phyloP scores from a whole-genome alignment of 2,329 filamentous ascomycete genomes.

The Cladosporium sp. region DNA sequence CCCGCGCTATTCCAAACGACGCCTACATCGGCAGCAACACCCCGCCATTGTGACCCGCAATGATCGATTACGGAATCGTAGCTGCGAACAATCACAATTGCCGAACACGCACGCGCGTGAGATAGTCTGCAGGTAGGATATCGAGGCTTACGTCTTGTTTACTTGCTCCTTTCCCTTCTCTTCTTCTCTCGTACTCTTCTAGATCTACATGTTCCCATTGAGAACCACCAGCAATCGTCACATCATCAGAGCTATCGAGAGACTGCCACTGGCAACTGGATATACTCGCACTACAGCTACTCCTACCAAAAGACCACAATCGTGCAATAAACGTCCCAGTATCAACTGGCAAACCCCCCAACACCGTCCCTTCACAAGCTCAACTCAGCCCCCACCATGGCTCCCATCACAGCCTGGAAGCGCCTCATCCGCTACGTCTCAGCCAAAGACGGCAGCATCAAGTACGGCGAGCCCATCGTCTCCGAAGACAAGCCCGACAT shows the following conservation, averaged over 20 bases:
- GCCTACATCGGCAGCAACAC: conserved; percentile 13
- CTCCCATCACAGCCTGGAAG: conserved; percentile 43
- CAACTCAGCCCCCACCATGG: conserved; percentile 17
- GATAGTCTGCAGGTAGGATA: conserved; percentile 7
- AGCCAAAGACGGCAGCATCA: conserved; percentile 62
- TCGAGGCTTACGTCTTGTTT: background rate
- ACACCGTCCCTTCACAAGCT: background rate
- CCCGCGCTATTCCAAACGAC: background rate
- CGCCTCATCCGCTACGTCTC: conserved; percentile 70
- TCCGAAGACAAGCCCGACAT: conserved; percentile 32
- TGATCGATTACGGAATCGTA: conserved; percentile 2
- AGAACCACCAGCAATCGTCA: background rate
- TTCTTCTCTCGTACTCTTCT: background rate
- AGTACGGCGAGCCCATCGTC: conserved; percentile 72
- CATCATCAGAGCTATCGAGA: background rate
- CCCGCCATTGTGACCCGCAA: conserved; percentile 16
- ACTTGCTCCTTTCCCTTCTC: background rate
- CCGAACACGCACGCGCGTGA: conserved; percentile 4
- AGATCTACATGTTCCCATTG: conserved; percentile 7
- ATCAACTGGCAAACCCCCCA: background rate
- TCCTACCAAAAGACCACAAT: background rate
- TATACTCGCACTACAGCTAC: background rate
- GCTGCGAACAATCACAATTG: conserved; percentile 10
- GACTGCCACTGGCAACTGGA: background rate
- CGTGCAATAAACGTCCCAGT: background rate